Evolutionary conservation across 306 rosid genomes (phyloP), one percentile per base, ranked within the genome.

Genomic region (Trifolium pratense): DNA sequence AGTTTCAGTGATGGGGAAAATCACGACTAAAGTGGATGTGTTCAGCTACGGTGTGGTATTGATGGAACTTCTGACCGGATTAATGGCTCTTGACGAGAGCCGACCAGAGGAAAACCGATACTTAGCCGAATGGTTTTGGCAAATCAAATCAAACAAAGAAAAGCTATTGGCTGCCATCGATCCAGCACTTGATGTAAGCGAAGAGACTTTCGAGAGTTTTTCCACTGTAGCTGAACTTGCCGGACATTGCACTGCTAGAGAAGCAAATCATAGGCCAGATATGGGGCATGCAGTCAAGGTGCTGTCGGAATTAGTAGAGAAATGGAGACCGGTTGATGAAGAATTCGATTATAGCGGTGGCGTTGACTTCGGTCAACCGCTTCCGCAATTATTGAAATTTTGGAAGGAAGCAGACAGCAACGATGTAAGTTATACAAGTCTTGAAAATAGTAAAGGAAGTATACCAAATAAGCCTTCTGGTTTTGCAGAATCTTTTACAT

Each of bases 1-100:
- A 67, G 48, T 73, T 89, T 66, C 90, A 92, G 96, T 92, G 75
- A 88, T 85, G 90, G 97, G 97, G 40, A 89, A 89, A 78, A 88
- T 92, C 81, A 92, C 97, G 17, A 92, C 93, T 6, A 92, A 89
- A 72, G 91, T 69, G 16, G 90, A 89, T 64, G 93, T 89, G 21
- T 91, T 87, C 87, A 89, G 96, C 83, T 89, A 76, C 1, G 97
- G 97, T 5, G 91, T 91, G 69, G 96, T 92, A 61, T 73, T 92
- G 77, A 86, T 92, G 93, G 96, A 92, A 59, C 87, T 92, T 66
- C 20, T 92, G 36, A 92, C 96, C 1, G 97, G 97, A 67, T 40
- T 83, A 63, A 82, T 48, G 69, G 97, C 97, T n/a, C 89, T 91
- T 11, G 97, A 91, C 15, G 93, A 91, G 78, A 83, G 74, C 32